Evolutionary conservation across 768 basidiomycete genomes (phyloP), one percentile per base, ranked within the genome.

Genomic region (Kwoniella bestiolae): DNA sequence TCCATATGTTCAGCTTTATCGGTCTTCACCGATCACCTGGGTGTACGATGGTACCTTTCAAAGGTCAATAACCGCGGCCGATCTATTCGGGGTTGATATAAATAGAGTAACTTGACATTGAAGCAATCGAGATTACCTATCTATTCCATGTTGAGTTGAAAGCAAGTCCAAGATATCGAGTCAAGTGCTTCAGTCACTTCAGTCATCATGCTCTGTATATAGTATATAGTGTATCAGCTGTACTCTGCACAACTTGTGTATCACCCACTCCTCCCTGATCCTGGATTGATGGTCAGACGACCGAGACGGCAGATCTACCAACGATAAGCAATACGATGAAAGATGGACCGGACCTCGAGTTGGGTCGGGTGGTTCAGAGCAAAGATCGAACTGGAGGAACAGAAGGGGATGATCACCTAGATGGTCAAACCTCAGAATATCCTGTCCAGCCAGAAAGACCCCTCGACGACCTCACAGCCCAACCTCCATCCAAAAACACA

Each of bases 21-120:
- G 50, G 50, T 51, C 23, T 26, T 26, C 23, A 29, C 50, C 50
- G 50, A 51, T 51, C 50, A 51, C 3, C 8, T 28, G 3, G 11
- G 46, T n/a, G 11, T 46, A 5, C n/a, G 18, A n/a, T 34, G 29
- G 52, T 55, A n/a, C 52, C 52, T 55, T 14, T 4, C 5, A 5
- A 32, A 26, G 32, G 34, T 55, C 31, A 55, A 21, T 55, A 55
- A 55, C 52, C 52, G 52, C 52, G 52, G 52, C 52, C 52, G 52
- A 5, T 9, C 31, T 18, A 12, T 9, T n/a, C 31, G 26, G 14
- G 18, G 8, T 23, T 18, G 28, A 29, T 51, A 51, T 51, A 51
- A 51, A 51, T 51, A 14, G n/a, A 41, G 38, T 41, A 3, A 41
- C 12, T 41, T 41, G 38, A 14, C 38, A 41, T 11, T 41, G 38